phyloP scores from a whole-genome alignment of 1,284 basidiomycete genomes.

The Ustilago nuda region DNA sequence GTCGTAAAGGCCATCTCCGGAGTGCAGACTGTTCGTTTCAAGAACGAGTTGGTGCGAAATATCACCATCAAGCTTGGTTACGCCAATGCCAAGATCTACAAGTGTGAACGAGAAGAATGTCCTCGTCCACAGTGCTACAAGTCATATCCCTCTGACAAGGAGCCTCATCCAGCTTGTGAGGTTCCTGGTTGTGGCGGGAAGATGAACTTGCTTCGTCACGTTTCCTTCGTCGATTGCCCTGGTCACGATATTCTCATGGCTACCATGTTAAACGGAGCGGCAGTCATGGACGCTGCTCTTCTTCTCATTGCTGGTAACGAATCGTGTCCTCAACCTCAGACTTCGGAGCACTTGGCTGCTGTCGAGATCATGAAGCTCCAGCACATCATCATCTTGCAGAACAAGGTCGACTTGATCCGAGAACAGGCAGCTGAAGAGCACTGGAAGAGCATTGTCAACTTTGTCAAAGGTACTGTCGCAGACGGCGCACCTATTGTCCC shows the following conservation, averaged over 20 bases:
- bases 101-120: conserved; percentile 92
- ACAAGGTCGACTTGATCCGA: conserved; percentile 69
- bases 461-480: conserved; percentile 81
- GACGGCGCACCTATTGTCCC: conserved; percentile 97
- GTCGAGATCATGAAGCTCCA: conserved; percentile 99
- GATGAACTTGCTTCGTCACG: conserved; percentile 82
- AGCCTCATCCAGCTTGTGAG: conserved; percentile 92
- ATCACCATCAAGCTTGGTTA: conserved; percentile 99
- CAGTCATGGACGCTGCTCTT: conserved; percentile 97
- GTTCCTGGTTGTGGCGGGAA: conserved; percentile 87
- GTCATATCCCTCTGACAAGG: conserved; percentile 93
- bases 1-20: conserved; percentile 99
- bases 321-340: conserved; percentile 98
- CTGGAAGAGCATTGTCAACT: conserved; percentile 66
- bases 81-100: conserved; percentile 99
- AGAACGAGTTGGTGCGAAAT: conserved; percentile 88
- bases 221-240: conserved; percentile 88
- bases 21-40: conserved; percentile 98
- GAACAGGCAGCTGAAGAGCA: conserved; percentile 68
- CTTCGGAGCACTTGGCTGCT: conserved; percentile 96
- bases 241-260: conserved; percentile 84
- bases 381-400: conserved; percentile 95
- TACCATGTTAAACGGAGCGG: conserved; percentile 99
- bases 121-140: conserved; percentile 92
- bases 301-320: conserved; percentile 96